These are phyloP conservation scores for Leishmania mexicana DNA, from an alignment of 208 protist species.

Conservation along the genomic window DNA sequence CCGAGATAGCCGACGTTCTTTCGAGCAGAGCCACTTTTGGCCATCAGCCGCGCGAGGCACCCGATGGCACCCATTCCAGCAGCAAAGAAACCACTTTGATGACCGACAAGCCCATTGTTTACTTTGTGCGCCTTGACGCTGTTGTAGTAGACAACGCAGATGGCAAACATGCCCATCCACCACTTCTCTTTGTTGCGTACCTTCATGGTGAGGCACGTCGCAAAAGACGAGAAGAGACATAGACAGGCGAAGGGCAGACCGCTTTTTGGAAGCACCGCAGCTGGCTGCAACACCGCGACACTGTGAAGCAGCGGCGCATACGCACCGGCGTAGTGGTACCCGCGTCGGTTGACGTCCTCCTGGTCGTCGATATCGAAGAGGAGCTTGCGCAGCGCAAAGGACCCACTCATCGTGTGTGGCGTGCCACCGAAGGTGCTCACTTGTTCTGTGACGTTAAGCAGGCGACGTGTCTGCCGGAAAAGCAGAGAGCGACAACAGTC, in stretches of 20 bases:
- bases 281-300: constrained; percentile 48
- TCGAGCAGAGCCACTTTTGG: constrained; percentile 40
- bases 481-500: not conserved
- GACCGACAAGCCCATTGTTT: constrained; percentile 79
- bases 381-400: constrained; percentile 71
- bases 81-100: constrained; percentile 86
- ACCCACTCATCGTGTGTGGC: constrained; percentile 53
- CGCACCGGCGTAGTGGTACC: constrained; percentile 71
- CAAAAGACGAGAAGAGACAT: constrained; percentile 53
- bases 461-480: not conserved
- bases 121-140: constrained; percentile 88
- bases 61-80: constrained; percentile 75
- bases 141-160: constrained; percentile 80
- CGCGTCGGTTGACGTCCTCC: constrained; percentile 47
- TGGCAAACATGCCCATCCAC: constrained; percentile 84
- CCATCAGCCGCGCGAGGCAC: constrained; percentile 54
- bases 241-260: constrained; percentile 46
- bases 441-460: not conserved
- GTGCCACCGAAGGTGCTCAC: not conserved
- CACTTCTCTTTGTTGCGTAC: constrained; percentile 78
- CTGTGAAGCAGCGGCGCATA: constrained; percentile 61
- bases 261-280: constrained; percentile 57
- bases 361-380: constrained; percentile 60
- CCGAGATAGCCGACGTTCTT: constrained; percentile 39
- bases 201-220: constrained; percentile 81